Percentiles rank a stretch among this genome's conserved stretches.
These are phyloP conservation scores for Emmonsiellopsis sp. DNA, from an alignment of 2,329 filamentous ascomycete genomes.

Conservation along the genomic window DNA sequence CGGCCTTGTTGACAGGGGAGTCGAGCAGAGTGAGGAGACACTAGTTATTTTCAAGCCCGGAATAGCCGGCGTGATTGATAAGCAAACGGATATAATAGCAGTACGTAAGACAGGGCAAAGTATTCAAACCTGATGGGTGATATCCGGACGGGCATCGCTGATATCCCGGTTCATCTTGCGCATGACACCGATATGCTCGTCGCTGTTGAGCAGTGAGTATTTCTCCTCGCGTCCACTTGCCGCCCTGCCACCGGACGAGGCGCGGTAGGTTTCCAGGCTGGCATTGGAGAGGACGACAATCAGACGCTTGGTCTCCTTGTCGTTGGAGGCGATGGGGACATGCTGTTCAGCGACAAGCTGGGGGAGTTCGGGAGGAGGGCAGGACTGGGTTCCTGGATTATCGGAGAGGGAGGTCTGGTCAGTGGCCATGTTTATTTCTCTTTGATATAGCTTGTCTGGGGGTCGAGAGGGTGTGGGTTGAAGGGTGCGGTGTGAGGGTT, in stretches of 20 bases:
- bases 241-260: constrained; percentile 55
- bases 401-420: constrained; percentile 12
- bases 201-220: constrained; percentile 94
- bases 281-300: constrained; percentile 97
- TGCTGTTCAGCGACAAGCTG: constrained; percentile 91
- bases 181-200: constrained; percentile 98
- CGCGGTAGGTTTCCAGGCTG: constrained; percentile 94
- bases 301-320: constrained; percentile 84
- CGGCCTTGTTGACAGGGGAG: constrained; percentile 97
- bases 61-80: background rate
- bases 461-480: background rate
- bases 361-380: constrained; percentile 82
- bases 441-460: background rate
- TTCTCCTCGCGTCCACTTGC: constrained; percentile 66
- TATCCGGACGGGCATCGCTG: constrained; percentile 93
- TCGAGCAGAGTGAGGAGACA: constrained; percentile 94
- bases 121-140: constrained; percentile 83
- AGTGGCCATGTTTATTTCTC: constrained; percentile 15
- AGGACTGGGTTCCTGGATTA: constrained; percentile 74
- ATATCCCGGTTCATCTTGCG: constrained; percentile 99
- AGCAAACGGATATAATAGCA: too few species aligned
- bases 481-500: background rate
- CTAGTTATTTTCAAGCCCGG: constrained; percentile 40
- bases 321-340: constrained; percentile 68
- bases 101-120: constrained; percentile 7